Evolutionary conservation across 345 rosid species (phyloP), one percentile per base, ranked within the genome.

Genomic region (Populus pruinosa): DNA sequence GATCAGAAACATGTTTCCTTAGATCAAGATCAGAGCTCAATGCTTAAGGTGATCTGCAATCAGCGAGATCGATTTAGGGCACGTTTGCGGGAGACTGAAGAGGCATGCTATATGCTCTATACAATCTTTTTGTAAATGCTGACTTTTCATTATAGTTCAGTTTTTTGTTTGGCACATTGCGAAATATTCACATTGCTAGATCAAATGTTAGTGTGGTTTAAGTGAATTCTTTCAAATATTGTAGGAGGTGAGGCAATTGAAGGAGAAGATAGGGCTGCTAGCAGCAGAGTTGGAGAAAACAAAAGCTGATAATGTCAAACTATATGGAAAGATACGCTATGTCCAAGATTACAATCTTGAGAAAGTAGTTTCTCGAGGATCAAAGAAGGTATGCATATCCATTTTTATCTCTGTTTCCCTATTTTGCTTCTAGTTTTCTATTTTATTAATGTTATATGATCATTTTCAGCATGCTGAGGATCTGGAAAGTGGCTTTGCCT

Each of bases 11-110:
- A 91, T 69, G 85, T 86, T 77, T 86, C 92, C 70, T 82, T 92
- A 21, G 96, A 96, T 81, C 97, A 91, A 84, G 99, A 94, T 79
- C 98, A 94, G 82, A 91, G 87, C 84, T 96, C 98, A 77, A 94
- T 96, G 98, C 97, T 96, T 35, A 94, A 96, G 87, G 98, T 96
- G 81, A 96, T 94, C 76, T 92, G 96, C 88, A 93, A 90, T 80
- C 97, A 96, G 81, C 91, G 97, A 74, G 98, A 96, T 79, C 91
- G 98, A 73, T 94, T 92, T 87, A 90, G 98, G 71, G 83, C 89
- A 74, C 91, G 97, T 39, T 82, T 96, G 78, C 89, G 87, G 27
- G 98, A 94, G 83, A 89, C 97, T 33, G 99, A 96, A 89, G 98
- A 96, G 94, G 99, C 94, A 64, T 72, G 76, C 43, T 59, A 31